Percentiles rank a stretch among this genome's conserved stretches.
These are phyloP conservation scores for Vitis riparia DNA, from an alignment of 164 flowering plant genomes.

Conservation along the genomic window DNA sequence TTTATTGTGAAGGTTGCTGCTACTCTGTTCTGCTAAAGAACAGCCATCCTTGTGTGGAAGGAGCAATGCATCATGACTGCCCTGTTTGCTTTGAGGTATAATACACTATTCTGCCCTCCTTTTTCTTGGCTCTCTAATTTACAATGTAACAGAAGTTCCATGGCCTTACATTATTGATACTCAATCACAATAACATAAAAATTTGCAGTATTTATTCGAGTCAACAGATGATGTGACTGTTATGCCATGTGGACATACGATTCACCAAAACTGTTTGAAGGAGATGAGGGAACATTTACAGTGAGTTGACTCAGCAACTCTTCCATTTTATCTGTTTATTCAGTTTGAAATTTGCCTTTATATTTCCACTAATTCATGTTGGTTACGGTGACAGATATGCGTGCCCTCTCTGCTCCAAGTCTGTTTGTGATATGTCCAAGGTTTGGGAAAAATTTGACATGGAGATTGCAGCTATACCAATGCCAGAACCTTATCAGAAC, in stretches of 20 bases:
- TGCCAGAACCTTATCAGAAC: slow-evolving; percentile 79
- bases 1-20: slow-evolving; percentile 67
- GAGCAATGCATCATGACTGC: slow-evolving; percentile 97
- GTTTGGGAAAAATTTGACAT: slow-evolving; percentile 87
- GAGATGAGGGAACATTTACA: slow-evolving; percentile 87
- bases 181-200: not conserved
- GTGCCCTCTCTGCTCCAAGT: slow-evolving; percentile 93
- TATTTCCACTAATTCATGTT: not conserved
- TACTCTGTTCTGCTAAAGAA: slow-evolving; percentile 61
- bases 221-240: slow-evolving; percentile 64
- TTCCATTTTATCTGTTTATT: not conserved
- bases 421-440: slow-evolving; percentile 95
- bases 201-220: slow-evolving; percentile 77
- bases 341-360: not conserved
- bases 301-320: slow-evolving; percentile 44
- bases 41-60: slow-evolving; percentile 88
- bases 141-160: not conserved
- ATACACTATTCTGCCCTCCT: not conserved
- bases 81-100: slow-evolving; percentile 95
- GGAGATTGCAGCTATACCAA: slow-evolving; percentile 88
- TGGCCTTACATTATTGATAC: not conserved
- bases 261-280: slow-evolving; percentile 76
- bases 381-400: slow-evolving; percentile 54
- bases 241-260: slow-evolving; percentile 91
- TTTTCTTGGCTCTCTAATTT: not conserved